Evolutionary conservation across 495 filamentous ascomycete species (phyloP).

Genomic region (Daldinia loculata): DNA sequence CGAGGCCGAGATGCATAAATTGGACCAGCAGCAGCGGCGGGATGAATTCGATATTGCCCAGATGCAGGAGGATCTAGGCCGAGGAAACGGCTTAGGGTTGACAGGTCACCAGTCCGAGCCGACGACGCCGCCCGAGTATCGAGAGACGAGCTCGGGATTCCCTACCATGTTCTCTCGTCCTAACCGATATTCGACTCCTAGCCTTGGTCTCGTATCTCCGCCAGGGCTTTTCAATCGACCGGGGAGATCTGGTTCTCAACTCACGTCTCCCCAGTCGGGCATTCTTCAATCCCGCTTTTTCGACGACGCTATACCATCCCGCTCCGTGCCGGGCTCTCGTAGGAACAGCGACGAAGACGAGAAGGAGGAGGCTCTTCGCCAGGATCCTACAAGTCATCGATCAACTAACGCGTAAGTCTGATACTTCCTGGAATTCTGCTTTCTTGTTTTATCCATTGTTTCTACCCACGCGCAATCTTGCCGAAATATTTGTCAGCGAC

Average conservation of each 20-base stretch:
- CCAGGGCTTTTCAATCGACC: constrained; percentile 78
- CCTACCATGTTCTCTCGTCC: constrained; percentile 77
- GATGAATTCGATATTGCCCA: constrained; percentile 84
- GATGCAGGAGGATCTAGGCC: constrained; percentile 78
- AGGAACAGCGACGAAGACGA: constrained; percentile 84
- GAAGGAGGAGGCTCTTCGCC: constrained; percentile 69
- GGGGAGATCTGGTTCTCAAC: constrained; percentile 74
- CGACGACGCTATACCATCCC: constrained; percentile 71
- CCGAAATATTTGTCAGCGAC: not conserved
- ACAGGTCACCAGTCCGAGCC: constrained; percentile 87
- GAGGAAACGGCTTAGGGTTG: constrained; percentile 44
- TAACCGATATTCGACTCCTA: constrained; percentile 84
- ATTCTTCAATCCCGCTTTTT: constrained; percentile 60
- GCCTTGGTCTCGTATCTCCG: constrained; percentile 77
- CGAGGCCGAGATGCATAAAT: constrained; percentile 84
- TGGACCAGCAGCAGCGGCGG: constrained; percentile 80
- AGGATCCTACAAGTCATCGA: constrained; percentile 72
- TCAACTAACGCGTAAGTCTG: constrained; percentile 71
- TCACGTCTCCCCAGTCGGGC: constrained; percentile 67
- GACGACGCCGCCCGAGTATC: constrained; percentile 95
- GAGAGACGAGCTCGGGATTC: constrained; percentile 71
- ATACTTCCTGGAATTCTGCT: constrained; percentile 6
- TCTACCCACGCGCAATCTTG: not conserved
- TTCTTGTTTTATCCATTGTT: not conserved
- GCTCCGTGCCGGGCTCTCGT: constrained; percentile 86